Conservation (phyloP, 192 early-diverging fungal species). For the Coemansia sp. region DNA sequence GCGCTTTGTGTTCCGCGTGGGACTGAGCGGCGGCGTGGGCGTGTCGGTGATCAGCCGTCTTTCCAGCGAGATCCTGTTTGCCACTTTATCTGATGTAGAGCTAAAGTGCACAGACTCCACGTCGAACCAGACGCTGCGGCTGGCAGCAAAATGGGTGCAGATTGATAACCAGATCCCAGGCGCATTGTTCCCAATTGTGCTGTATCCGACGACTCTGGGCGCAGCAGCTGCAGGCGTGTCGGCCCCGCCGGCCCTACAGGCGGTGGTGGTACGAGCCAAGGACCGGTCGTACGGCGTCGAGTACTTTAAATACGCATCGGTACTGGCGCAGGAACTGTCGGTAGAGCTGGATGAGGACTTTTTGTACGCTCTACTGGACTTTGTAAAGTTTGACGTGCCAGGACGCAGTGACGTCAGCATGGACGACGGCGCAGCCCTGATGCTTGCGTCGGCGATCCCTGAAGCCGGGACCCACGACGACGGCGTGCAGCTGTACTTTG, state of each 20-base stretch:
- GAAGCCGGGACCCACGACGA: slow-evolving; percentile 69
- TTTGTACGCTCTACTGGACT: slow-evolving; percentile 80
- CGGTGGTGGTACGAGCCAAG: slow-evolving; percentile 82
- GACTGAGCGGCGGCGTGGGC: slow-evolving; percentile 82
- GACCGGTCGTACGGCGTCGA: slow-evolving; percentile 93
- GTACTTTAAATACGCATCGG: slow-evolving; percentile 92
- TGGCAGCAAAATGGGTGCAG: slow-evolving; percentile 89
- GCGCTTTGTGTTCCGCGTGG: slow-evolving; percentile 64
- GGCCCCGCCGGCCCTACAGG: slow-evolving; percentile 63
- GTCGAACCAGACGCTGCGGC: slow-evolving; percentile 73
- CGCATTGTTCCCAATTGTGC: slow-evolving; percentile 83
- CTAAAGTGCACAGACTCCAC: slow-evolving; percentile 79
- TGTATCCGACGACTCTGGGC: slow-evolving; percentile 87
- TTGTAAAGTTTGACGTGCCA: slow-evolving; percentile 75
- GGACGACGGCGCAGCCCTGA: neutral
- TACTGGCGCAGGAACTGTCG: slow-evolving; percentile 90
- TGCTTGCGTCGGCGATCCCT: slow-evolving; percentile 62
- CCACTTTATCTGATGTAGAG: slow-evolving; percentile 74
- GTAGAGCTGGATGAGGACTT: slow-evolving; percentile 95
- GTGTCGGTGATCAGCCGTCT: slow-evolving; percentile 81
- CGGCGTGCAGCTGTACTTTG: slow-evolving; percentile 85
- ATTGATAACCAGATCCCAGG: slow-evolving; percentile 96
- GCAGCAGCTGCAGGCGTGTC: slow-evolving; percentile 57
- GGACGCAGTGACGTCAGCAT: slow-evolving; percentile 16
- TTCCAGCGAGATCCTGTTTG: slow-evolving; percentile 85